Conservation (phyloP, 495 filamentous ascomycete species). For the Penicillium simplicissimum region DNA sequence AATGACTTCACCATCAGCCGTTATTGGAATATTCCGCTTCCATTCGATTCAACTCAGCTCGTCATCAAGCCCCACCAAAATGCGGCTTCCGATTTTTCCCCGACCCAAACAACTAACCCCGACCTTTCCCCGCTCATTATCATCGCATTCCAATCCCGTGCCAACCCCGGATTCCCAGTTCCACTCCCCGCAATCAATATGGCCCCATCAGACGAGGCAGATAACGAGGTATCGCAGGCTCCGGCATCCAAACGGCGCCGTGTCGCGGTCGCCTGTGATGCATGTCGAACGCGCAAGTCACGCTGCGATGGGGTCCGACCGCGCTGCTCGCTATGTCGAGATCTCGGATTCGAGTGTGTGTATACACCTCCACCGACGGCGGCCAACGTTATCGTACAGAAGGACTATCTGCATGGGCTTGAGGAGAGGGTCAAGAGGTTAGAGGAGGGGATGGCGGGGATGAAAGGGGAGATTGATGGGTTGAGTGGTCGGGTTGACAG, state of each 20-base stretch:
- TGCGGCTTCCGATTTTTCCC: background rate
- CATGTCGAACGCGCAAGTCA: constrained; percentile 49
- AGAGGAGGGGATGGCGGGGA: constrained; percentile 27
- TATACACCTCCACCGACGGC: constrained; percentile 41
- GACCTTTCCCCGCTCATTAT: background rate
- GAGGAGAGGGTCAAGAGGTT: constrained; percentile 23
- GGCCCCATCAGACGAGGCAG: constrained; percentile 10
- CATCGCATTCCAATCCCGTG: background rate
- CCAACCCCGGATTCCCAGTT: background rate
- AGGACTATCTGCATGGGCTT: constrained; percentile 36
- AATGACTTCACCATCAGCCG: too few relatives aligned
- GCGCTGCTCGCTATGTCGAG: constrained; percentile 42
- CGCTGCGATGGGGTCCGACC: constrained; percentile 52
- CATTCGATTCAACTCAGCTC: too few relatives aligned
- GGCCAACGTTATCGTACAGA: constrained; percentile 47
- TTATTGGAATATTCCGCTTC: too few relatives aligned
- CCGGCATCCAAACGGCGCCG: constrained; percentile 35
- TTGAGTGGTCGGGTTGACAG: constrained; percentile 20
- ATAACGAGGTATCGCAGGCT: background rate
- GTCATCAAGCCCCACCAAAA: too few relatives aligned
- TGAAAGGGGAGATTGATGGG: constrained; percentile 29
- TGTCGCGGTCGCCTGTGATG: constrained; percentile 43
- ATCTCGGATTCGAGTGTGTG: constrained; percentile 48
- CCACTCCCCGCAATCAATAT: background rate
- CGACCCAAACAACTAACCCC: background rate